phyloP scores from a whole-genome alignment of 768 basidiomycete species.

The Hydnomerulius pinastri region DNA sequence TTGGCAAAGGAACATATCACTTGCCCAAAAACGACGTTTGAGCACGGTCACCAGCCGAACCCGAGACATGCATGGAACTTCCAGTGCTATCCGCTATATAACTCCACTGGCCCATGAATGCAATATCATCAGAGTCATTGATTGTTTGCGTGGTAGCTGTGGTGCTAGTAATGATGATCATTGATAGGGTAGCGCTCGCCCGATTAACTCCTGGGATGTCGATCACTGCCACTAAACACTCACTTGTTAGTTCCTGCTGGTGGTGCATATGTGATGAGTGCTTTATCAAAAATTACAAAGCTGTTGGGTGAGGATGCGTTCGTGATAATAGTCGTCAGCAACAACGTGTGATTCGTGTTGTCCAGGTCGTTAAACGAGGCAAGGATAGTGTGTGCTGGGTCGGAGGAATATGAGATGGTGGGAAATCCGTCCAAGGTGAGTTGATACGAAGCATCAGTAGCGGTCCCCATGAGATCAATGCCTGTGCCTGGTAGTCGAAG shows the following conservation, averaged over 20 bases:
- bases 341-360: conserved; percentile 54
- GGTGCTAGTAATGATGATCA: conserved; percentile 31
- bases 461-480: conserved; percentile 59
- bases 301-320: conserved; percentile 32
- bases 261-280: conserved; percentile 46
- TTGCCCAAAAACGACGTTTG: conserved; percentile 48
- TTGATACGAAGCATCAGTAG: conserved; percentile 44
- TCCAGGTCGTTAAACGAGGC: conserved; percentile 48
- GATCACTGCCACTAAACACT: conserved; percentile 20
- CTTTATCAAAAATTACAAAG: conserved; percentile 58
- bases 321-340: conserved; percentile 49
- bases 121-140: conserved; percentile 44
- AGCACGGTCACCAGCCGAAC: conserved; percentile 47
- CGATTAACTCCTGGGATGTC: neutral
- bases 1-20: conserved; percentile 18
- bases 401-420: conserved; percentile 24
- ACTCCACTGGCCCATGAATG: conserved; percentile 60
- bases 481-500: conserved; percentile 54
- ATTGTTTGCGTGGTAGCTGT: conserved; percentile 39
- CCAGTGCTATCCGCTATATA: conserved; percentile 35
- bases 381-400: conserved; percentile 42
- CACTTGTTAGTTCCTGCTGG: conserved; percentile 37
- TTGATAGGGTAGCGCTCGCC: conserved; percentile 15
- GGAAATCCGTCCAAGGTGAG: conserved; percentile 53
- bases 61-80: conserved; percentile 33